Evolutionary conservation across 2,329 filamentous ascomycete genomes (phyloP), one percentile per base, ranked within the genome.

Genomic region (Sordariomycetes sp.): DNA sequence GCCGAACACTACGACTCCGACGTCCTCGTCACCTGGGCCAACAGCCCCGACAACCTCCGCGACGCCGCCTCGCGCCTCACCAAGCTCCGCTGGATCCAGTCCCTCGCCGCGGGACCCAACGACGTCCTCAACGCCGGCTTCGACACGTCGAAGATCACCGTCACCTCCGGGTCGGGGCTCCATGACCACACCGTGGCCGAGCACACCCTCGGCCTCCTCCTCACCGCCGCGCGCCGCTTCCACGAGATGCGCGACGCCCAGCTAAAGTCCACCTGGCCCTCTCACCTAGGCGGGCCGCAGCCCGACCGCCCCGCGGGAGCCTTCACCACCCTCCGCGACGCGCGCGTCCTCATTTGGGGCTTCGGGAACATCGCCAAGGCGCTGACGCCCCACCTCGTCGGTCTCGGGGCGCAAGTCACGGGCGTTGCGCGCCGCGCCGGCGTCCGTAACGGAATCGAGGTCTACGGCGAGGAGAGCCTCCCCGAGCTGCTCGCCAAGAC

Each of bases 321-420:
- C 12, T 85, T 85, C 69, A 82, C 78, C 2, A 80, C 80, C 10
- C 72, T 86, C 61, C 74, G 79, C 45, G 79, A 78, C 59, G 80
- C 82, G 6, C 74, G 74, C 62, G 72, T 85, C 3, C 68, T 80
- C 35, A 72, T 85, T 63, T 85, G 82, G 82, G 82, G 82, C 12
- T 85, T 81, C 63, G 82, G 82, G 58, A 86, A 85, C 67, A 85
- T 86, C 56, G 82, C 80, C 35, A 82, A 84, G 72, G 73, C 72
- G 1, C 75, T 85, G 42, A 71, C 77, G 5, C 81, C 82, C 24
- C 73, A 74, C 62, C 70, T 85, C 3, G 68, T 71, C 7, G 72
- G 70, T 0, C 73, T 82, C 45, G 84, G 84, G 25, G 79, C 83
- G 12, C 70, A 72, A 1, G 82, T 87, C 17, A 72, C 67, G 39